A percentile compares a stretch with the other conserved stretches of the same genome.
These are phyloP conservation scores for Oenanthe javanica DNA, from an alignment of 140 eudicot genomes.

Conservation along the genomic window DNA sequence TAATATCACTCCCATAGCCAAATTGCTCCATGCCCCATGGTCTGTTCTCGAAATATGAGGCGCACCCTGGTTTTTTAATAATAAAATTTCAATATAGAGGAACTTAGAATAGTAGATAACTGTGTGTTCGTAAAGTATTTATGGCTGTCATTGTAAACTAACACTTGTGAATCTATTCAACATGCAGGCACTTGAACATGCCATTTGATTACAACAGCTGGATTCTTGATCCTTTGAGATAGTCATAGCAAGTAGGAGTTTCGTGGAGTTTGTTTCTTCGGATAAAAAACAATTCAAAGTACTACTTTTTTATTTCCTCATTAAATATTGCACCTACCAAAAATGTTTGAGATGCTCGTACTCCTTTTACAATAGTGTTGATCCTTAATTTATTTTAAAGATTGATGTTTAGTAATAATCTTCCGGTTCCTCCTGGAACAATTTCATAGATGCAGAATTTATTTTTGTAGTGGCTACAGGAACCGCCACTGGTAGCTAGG, in stretches of 20 bases:
- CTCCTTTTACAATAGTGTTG: not conserved
- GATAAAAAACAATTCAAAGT: not conserved
- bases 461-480: not conserved
- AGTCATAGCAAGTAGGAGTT: slow-evolving; percentile 1
- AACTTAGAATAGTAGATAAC: not conserved
- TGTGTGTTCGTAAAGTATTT: not conserved
- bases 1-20: not conserved
- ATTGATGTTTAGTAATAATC: not conserved
- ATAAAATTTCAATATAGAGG: not conserved
- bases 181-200: not conserved
- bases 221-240: not conserved
- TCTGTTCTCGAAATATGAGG: not conserved
- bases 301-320: not conserved
- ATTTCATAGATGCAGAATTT: not conserved
- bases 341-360: not conserved
- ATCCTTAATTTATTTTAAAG: not conserved
- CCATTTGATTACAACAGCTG: not conserved
- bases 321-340: not conserved
- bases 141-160: not conserved
- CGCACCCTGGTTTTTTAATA: not conserved
- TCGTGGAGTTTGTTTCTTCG: not conserved
- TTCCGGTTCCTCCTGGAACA: not conserved
- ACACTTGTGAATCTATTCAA: not conserved
- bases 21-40: not conserved
- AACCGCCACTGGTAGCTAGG: not conserved